A percentile compares a stretch with the other conserved stretches of the same genome.
phyloP scores from a whole-genome alignment of 331 rosid genomes.

The Dryas integrifolia region DNA sequence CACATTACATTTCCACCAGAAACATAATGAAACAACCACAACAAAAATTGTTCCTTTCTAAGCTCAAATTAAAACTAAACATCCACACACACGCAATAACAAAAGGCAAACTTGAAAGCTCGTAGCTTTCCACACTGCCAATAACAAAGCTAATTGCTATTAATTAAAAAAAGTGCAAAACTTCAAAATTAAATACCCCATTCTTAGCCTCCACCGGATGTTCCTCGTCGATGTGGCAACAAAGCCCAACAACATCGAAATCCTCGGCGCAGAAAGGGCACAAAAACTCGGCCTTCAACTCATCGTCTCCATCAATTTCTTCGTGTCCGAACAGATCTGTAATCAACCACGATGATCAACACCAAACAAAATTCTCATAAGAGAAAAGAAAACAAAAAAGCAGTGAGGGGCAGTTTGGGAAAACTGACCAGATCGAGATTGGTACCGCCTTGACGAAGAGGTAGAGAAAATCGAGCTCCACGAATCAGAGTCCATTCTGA shows the following conservation, averaged over 20 bases:
- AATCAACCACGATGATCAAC: neutral
- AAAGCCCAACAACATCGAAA: constrained; percentile 86
- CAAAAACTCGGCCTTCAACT: constrained; percentile 61
- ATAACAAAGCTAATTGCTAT: neutral
- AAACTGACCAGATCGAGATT: constrained; percentile 69
- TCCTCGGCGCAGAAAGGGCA: constrained; percentile 91
- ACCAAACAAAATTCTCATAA: neutral
- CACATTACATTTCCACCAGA: neutral
- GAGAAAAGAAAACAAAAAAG: neutral
- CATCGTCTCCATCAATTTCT: constrained; percentile 57
- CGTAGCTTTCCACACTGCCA: neutral
- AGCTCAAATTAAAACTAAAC: neutral
- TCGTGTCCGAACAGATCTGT: constrained; percentile 68
- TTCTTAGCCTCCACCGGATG: constrained; percentile 73
- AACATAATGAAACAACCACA: neutral
- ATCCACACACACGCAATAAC: neutral
- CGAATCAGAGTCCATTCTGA: constrained; percentile 65
- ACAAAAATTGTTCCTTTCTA: neutral
- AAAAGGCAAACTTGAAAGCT: neutral
- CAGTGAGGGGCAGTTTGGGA: neutral
- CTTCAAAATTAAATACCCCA: constrained; percentile 49
- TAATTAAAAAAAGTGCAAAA: neutral
- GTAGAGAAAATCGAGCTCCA: constrained; percentile 53
- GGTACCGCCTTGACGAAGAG: constrained; percentile 56
- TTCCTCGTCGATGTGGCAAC: constrained; percentile 91